These are phyloP conservation scores for Solanum bukasovii DNA, from an alignment of 257 asterid species.

Conservation along the genomic window DNA sequence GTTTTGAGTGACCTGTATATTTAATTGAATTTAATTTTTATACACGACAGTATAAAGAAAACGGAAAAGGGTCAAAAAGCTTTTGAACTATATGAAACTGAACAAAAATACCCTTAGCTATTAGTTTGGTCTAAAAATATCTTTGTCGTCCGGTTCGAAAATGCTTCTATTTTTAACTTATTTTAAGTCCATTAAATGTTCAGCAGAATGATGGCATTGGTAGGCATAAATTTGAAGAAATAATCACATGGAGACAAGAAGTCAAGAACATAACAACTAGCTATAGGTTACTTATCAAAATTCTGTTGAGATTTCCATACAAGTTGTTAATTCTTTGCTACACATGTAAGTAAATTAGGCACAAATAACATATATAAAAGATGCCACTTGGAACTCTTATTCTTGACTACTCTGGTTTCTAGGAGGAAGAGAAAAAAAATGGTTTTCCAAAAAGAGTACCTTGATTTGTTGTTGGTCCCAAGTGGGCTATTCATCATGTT, in stretches of 20 bases:
- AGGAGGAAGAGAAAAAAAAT: background rate
- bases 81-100: background rate
- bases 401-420: background rate
- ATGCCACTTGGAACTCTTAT: background rate
- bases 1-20: background rate
- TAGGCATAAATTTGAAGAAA: background rate
- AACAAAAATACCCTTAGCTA: background rate
- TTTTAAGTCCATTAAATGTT: no score
- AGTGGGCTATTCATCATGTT: background rate
- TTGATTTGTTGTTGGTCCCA: conserved; percentile 7
- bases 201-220: background rate
- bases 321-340: background rate
- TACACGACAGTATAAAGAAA: background rate
- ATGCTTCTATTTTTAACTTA: no score
- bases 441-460: background rate
- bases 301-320: background rate
- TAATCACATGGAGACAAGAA: background rate
- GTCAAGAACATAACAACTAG: background rate
- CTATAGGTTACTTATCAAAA: background rate
- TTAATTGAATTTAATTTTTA: background rate
- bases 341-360: background rate
- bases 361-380: background rate
- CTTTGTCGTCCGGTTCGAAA: no score
- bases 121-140: background rate
- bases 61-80: background rate